A percentile compares a stretch with the other conserved stretches of the same genome.
These are phyloP conservation scores for Neckera pumila DNA, from an alignment of 225 moss, liverwort and hornwort species.

Conservation along the genomic window DNA sequence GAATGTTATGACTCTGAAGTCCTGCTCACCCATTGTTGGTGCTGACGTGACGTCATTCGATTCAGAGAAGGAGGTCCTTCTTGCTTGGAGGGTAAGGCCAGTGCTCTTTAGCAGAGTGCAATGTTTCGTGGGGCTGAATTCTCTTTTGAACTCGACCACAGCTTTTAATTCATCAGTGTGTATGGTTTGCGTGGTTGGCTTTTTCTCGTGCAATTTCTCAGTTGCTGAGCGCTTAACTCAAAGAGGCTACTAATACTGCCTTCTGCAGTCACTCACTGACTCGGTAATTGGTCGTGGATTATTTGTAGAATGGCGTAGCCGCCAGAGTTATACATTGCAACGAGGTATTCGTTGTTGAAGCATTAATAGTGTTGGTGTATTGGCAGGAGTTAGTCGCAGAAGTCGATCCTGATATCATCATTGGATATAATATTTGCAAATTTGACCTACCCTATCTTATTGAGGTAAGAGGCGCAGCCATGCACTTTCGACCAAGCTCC, in stretches of 20 bases:
- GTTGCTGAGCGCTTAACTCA: background rate
- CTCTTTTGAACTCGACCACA: background rate
- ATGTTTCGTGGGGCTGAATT: background rate
- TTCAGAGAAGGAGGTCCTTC: constrained; percentile 77
- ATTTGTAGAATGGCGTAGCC: background rate
- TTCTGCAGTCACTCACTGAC: background rate
- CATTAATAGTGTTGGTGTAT: background rate
- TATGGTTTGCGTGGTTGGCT: background rate
- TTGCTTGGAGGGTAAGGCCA: constrained; percentile 83
- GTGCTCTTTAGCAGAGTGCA: background rate
- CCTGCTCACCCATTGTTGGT: constrained; percentile 93
- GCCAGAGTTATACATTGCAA: background rate
- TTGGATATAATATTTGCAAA: constrained; percentile 99
- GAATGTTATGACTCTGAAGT: constrained; percentile 89
- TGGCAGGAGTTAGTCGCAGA: constrained; percentile 73
- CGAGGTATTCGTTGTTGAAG: background rate
- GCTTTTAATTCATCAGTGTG: background rate
- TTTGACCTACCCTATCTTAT: constrained; percentile 94
- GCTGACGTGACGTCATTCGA: constrained; percentile 92
- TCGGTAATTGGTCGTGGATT: background rate
- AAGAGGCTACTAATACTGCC: background rate
- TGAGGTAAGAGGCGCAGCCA: constrained; percentile 29
- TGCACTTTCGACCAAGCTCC: background rate
- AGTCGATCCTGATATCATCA: constrained; percentile 91
- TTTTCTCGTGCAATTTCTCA: background rate